Percentiles rank a stretch among this genome's conserved stretches.
These are phyloP conservation scores for Suillus cothurnatus DNA, from an alignment of 768 basidiomycete genomes.

Conservation along the genomic window DNA sequence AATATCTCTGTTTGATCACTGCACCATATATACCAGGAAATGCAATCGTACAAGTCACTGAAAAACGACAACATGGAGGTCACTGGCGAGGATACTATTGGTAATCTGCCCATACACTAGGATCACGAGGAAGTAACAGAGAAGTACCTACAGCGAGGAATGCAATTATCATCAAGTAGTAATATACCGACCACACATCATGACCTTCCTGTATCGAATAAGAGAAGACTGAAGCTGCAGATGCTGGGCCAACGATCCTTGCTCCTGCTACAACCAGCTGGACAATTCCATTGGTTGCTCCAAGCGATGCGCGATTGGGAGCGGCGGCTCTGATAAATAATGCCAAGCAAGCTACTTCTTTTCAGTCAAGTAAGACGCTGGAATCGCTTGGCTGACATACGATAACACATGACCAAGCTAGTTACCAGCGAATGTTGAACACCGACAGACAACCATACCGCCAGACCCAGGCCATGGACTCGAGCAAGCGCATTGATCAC, in stretches of 20 bases:
- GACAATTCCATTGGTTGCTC: background rate
- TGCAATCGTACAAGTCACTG: background rate
- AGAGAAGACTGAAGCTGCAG: background rate
- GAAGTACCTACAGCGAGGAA: slow-evolving; percentile 1
- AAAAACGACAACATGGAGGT: background rate
- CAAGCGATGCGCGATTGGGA: background rate
- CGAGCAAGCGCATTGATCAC: slow-evolving; percentile 55
- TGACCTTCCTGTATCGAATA: background rate
- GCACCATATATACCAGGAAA: background rate
- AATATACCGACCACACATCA: background rate
- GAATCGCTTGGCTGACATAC: background rate
- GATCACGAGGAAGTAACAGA: background rate
- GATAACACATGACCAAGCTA: slow-evolving; percentile 1
- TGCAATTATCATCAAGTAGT: background rate
- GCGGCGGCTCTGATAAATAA: background rate
- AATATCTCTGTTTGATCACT: background rate
- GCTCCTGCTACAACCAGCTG: background rate
- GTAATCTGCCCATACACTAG: background rate
- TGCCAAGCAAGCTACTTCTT: background rate
- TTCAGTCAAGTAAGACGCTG: background rate
- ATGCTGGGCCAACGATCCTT: background rate
- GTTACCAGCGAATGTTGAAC: slow-evolving; percentile 34
- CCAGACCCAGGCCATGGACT: slow-evolving; percentile 39
- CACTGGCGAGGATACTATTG: background rate
- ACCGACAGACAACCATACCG: slow-evolving; percentile 48